Evolutionary conservation across 2,329 filamentous ascomycete genomes (phyloP), one percentile per base, ranked within the genome.

Genomic region (Emmonsiellopsis sp.): DNA sequence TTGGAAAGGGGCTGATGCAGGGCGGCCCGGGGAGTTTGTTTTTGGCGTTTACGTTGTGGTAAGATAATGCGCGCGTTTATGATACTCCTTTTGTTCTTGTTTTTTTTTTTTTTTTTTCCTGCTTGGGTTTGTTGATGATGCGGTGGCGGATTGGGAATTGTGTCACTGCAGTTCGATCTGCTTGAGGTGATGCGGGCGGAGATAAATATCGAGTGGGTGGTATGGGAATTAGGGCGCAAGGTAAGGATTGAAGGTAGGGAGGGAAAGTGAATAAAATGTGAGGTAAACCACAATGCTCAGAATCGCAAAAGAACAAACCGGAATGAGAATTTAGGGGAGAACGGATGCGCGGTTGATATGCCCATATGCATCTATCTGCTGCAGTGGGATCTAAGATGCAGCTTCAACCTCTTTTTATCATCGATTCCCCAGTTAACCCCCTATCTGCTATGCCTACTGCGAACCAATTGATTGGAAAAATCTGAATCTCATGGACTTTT

Each of bases 31-130:
- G 55, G 21, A 72, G 68, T 54, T 58, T 75, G 44, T 75, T 75
- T 51, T 56, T 75, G 49, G 72, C 71, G 4, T 75, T 74, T 57
- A 65, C 67, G n/a, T 62, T 74, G 47, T 75, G 71, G 71, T 74
- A 58, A 67, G 71, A 68, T 36, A 10, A 8, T 7, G 10, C 42
- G n/a, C 11, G 43, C 31, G 6, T 33, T 47, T 36, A 45, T 10
- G 27, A n/a, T 13, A 32, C 49, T 33, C 51, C 31, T 45, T 50
- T 40, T 50, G 52, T 54, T 48, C 46, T 43, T 50, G 33, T 50
- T 54, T 55, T 43, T 42, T 44, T 49, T 48, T 36, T 27, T 51
- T 57, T 40, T 43, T 36, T 34, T 42, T 34, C 31, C 27, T 9
- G 53, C 27, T 9, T 52, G 31, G 36, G 6, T 53, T 51, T 55